phyloP scores from a whole-genome alignment of 192 early-diverging fungal species.

The Entomortierella beljakovae region DNA sequence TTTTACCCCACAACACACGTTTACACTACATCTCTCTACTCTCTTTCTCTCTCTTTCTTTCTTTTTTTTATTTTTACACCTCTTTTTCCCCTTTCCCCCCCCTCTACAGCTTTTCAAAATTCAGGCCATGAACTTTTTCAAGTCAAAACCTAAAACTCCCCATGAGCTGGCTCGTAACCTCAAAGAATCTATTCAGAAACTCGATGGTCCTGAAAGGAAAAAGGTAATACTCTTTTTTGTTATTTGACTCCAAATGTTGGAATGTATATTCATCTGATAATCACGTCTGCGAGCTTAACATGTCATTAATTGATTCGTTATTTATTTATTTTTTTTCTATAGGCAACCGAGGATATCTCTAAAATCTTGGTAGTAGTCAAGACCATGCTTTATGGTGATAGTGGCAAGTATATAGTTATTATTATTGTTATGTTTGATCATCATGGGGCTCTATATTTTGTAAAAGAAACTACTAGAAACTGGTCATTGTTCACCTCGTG shows the following conservation, averaged over 20 bases:
- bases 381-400: slow-evolving; percentile 94
- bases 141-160: slow-evolving; percentile 85
- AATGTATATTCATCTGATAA: too few species aligned
- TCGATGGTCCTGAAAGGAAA: slow-evolving; percentile 77
- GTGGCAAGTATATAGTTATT: slow-evolving; percentile 66
- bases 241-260: too few species aligned
- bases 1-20: too few species aligned
- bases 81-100: not conserved
- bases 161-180: slow-evolving; percentile 89
- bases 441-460: not conserved
- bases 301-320: not conserved
- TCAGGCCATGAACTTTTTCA: slow-evolving; percentile 68
- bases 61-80: not conserved
- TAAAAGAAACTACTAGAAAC: too few species aligned
- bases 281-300: not conserved
- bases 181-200: slow-evolving; percentile 84
- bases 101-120: not conserved
- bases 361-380: slow-evolving; percentile 95
- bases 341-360: slow-evolving; percentile 98
- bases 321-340: slow-evolving; percentile 6
- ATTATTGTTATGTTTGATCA: not conserved
- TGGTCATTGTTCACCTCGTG: too few species aligned
- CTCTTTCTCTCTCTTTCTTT: not conserved
- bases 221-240: slow-evolving; percentile 62
- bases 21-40: not conserved